A percentile compares a stretch with the other conserved stretches of the same genome.
These are phyloP conservation scores for Russula lepida DNA, from an alignment of 768 basidiomycete species.

Conservation along the genomic window DNA sequence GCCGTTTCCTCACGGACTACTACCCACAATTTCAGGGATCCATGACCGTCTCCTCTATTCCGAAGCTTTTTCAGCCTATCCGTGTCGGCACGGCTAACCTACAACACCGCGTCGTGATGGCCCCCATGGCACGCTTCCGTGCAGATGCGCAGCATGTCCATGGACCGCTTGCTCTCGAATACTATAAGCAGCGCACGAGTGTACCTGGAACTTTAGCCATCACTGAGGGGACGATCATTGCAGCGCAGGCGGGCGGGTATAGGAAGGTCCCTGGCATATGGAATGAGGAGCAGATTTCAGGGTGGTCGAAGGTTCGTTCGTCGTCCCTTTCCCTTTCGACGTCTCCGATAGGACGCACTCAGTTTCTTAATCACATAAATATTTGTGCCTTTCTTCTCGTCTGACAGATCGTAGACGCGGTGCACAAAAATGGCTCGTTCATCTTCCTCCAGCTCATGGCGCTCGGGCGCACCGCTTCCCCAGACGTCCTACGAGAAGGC, in stretches of 20 bases:
- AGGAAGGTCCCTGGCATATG: constrained; percentile 54
- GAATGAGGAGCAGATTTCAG: constrained; percentile 44
- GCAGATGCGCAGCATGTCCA: constrained; percentile 32
- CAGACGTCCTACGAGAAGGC: not conserved
- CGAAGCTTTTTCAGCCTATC: constrained; percentile 40
- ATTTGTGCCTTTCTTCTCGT: too few relatives aligned
- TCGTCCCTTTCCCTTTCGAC: not conserved
- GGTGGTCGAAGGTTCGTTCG: constrained; percentile 40
- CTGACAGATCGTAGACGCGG: constrained; percentile 20
- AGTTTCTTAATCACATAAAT: not conserved
- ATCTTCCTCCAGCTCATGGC: constrained; percentile 35
- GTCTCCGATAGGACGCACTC: not conserved
- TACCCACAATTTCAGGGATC: not conserved
- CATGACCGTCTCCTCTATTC: not conserved
- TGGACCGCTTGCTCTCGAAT: constrained; percentile 31
- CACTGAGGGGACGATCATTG: constrained; percentile 49
- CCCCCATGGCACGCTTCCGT: constrained; percentile 44
- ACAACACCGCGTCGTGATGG: constrained; percentile 44
- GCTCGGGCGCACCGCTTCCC: constrained; percentile 27
- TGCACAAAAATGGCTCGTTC: constrained; percentile 30
- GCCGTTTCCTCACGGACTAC: not conserved
- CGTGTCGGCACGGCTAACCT: constrained; percentile 36
- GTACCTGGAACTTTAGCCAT: constrained; percentile 47
- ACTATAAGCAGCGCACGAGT: constrained; percentile 42
- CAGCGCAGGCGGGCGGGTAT: constrained; percentile 41